A percentile compares a stretch with the other conserved stretches of the same genome.
These are phyloP conservation scores for Wallacemonas sp. DNA, from an alignment of 208 protist genomes.

Conservation along the genomic window DNA sequence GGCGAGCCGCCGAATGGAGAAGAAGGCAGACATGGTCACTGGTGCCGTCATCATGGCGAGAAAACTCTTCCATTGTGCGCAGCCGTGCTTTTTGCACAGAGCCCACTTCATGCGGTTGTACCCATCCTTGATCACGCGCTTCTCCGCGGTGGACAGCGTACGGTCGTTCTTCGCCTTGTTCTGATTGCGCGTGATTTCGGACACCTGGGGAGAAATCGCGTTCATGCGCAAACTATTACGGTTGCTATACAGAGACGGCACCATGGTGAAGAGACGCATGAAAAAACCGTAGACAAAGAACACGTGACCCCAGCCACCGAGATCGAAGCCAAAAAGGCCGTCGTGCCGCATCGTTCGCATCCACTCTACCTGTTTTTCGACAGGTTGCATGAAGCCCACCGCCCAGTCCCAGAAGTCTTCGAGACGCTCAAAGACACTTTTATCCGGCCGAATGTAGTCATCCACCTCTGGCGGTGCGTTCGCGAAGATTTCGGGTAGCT, in stretches of 20 bases:
- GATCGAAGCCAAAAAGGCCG: slow-evolving; percentile 71
- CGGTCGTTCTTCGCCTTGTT: slow-evolving; percentile 81
- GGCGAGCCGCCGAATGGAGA: slow-evolving; percentile 79
- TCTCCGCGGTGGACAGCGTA: slow-evolving; percentile 77
- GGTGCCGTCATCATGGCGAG: slow-evolving; percentile 69
- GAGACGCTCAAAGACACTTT: slow-evolving; percentile 77
- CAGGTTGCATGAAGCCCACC: slow-evolving; percentile 78
- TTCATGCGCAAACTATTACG: slow-evolving; percentile 83
- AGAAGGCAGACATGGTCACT: slow-evolving; percentile 81
- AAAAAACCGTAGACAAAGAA: slow-evolving; percentile 80
- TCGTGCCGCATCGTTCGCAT: slow-evolving; percentile 76
- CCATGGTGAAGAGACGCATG: slow-evolving; percentile 77
- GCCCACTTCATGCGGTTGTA: slow-evolving; percentile 87
- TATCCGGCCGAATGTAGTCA: slow-evolving; percentile 86
- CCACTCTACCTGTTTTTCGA: slow-evolving; percentile 85
- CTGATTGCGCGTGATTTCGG: slow-evolving; percentile 77
- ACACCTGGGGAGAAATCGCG: slow-evolving; percentile 71
- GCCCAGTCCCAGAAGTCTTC: slow-evolving; percentile 90
- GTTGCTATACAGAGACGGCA: slow-evolving; percentile 80
- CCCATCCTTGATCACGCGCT: slow-evolving; percentile 83
- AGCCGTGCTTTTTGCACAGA: slow-evolving; percentile 82
- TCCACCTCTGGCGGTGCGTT: slow-evolving; percentile 80
- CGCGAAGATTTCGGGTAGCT: slow-evolving; percentile 87
- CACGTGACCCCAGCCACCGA: slow-evolving; percentile 78
- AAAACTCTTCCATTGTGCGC: slow-evolving; percentile 84